phyloP scores from a whole-genome alignment of 148 eudicot genomes.

The Chenopodium formosanum region DNA sequence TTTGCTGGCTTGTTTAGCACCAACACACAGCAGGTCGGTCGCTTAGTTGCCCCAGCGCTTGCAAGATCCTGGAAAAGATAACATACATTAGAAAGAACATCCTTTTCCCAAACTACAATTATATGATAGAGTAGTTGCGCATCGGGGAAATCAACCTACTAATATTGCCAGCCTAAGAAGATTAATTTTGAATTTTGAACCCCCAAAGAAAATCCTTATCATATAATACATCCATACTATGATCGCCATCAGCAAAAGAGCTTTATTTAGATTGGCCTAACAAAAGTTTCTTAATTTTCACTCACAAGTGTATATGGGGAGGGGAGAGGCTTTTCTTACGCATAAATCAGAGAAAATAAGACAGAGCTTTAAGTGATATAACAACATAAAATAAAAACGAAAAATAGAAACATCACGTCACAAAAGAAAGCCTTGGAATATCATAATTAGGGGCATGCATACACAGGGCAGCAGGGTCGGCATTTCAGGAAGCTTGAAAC shows the following conservation, averaged over 20 bases:
- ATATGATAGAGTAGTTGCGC: background rate
- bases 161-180: background rate
- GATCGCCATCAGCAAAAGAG: no score
- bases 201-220: background rate
- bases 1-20: constrained; percentile 81
- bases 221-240: background rate
- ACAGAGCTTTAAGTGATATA: no score
- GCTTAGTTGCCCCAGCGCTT: constrained; percentile 92
- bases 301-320: no score
- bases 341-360: no score
- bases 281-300: no score
- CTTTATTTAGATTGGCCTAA: no score
- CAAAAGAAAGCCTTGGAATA: background rate
- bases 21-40: constrained; percentile 95
- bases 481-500: background rate
- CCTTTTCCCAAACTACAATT: background rate
- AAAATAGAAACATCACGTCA: background rate
- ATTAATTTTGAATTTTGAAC: no score
- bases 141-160: background rate
- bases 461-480: background rate
- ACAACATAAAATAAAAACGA: no score
- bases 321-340: no score
- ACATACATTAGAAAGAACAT: background rate
- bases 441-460: background rate
- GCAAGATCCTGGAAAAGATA: constrained; percentile 73